phyloP scores from a whole-genome alignment of 495 filamentous ascomycete genomes.

The Aspergillus cristatus region DNA sequence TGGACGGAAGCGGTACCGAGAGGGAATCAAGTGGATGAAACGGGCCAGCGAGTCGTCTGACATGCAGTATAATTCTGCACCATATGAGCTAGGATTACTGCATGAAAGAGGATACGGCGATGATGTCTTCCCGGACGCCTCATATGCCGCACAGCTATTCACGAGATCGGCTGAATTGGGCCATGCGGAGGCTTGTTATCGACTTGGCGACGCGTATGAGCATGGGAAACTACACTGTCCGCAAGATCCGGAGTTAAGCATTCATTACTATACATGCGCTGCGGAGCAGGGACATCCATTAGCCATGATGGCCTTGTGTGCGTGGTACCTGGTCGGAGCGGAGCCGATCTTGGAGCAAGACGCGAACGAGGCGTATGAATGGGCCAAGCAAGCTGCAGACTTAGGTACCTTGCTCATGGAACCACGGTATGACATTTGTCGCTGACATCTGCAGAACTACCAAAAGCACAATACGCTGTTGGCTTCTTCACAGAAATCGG shows the following conservation, averaged over 20 bases:
- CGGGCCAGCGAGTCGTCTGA: conserved; percentile 84
- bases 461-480: conserved; percentile 90
- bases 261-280: conserved; percentile 94
- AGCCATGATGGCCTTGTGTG: conserved; percentile 98
- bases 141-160: conserved; percentile 88
- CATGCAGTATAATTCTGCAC: conserved; percentile 81
- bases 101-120: conserved; percentile 87
- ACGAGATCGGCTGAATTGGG: conserved; percentile 92
- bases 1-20: conserved; percentile 64
- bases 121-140: conserved; percentile 81
- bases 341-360: conserved; percentile 90
- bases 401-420: no score
- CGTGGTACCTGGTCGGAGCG: conserved; percentile 96
- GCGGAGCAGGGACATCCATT: conserved; percentile 73
- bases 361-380: conserved; percentile 93
- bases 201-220: conserved; percentile 95
- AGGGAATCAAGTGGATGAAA: conserved; percentile 96
- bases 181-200: conserved; percentile 71
- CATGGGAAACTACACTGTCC: conserved; percentile 83
- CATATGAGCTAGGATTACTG: conserved; percentile 80
- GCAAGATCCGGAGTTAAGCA: conserved; percentile 81
- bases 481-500: conserved; percentile 99
- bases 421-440: no score
- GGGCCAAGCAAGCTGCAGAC: conserved; percentile 80
- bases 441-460: conserved; percentile 47